Evolutionary conservation across 495 filamentous ascomycete genomes (phyloP), one percentile per base, ranked within the genome.

Genomic region (Cercophora scortea): DNA sequence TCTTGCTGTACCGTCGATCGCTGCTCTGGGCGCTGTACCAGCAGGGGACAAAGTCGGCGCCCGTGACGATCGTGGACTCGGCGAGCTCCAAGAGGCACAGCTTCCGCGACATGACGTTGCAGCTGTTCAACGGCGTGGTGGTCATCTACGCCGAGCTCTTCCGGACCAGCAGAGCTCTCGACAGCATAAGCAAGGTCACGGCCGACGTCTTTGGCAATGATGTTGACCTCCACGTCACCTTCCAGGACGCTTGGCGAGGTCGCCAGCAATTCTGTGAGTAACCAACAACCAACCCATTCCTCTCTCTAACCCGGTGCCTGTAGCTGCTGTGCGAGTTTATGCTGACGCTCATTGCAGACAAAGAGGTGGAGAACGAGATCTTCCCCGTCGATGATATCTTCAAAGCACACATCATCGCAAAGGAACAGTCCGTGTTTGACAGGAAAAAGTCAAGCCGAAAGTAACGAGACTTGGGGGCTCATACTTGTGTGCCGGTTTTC

Each of bases 361-460:
- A 32, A 34, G 9, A 47, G 3, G 34, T 51, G 7, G 32, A 35
- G 32, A 12, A 17, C 5, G 7, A 45, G 13, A 8, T 36, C 36
- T 19, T 33, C 9, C 39, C 48, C 4, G 19, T 36, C 6, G 48
- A 42, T 17, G n/a, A 11, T 8, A 34, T 50, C 16, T 19, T 50
- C 38, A 19, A 25, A 10, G 15, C 38, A 41, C 48, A 50, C 19
- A 50, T 50, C 12, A 42, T 50, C 15, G 11, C 15, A 3, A 50
- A 50, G 39, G 48, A 50, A 16, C 58, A 65, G 49, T 55, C 58
- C 17, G 52, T 60, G 12, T 66, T 68, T 42, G 52, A 58, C 34
- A 65, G 65, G 47, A 68, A 66, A 55, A 62, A 61, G 52, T 61
- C 59, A 52, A 58, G 40, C 16, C 50, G 32, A 54, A 50, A 48